A percentile compares a stretch with the other conserved stretches of the same genome.
Evolutionary conservation across 164 flowering plant genomes (phyloP).

Genomic region (Aristolochia contorta): DNA sequence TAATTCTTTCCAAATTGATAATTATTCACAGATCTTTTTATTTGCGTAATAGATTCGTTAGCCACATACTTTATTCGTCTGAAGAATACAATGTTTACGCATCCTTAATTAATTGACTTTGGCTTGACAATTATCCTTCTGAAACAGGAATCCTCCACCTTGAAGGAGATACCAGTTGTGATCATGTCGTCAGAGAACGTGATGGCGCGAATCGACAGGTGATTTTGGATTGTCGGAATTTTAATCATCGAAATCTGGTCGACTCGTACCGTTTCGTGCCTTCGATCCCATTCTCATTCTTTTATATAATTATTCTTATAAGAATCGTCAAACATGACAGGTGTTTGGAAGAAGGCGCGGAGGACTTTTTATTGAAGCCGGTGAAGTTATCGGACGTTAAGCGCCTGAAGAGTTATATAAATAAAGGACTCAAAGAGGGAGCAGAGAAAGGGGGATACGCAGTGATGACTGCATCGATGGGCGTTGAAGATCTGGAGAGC

Average conservation of each 20-base stretch:
- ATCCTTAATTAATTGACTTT: too few relatives aligned
- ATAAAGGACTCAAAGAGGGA: slow-evolving; percentile 24
- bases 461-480: too few relatives aligned
- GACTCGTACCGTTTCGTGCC: not conserved
- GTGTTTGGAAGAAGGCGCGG: slow-evolving; percentile 91
- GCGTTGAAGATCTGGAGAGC: too few relatives aligned
- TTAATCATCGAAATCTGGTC: not conserved
- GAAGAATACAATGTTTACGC: too few relatives aligned
- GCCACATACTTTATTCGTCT: too few relatives aligned
- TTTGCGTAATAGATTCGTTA: too few relatives aligned
- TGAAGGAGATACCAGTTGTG: slow-evolving; percentile 74
- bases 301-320: too few relatives aligned
- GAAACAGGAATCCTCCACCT: slow-evolving; percentile 54
- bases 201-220: slow-evolving; percentile 71
- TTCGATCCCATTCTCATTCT: not conserved
- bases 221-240: slow-evolving; percentile 1
- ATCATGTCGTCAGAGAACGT: slow-evolving; percentile 78
- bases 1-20: too few relatives aligned
- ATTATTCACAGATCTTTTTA: too few relatives aligned
- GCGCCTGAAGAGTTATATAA: slow-evolving; percentile 41
- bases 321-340: slow-evolving; percentile 15
- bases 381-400: slow-evolving; percentile 73
- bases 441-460: not conserved
- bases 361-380: slow-evolving; percentile 74
- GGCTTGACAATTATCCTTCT: too few relatives aligned